These are phyloP conservation scores for Beauveria australis DNA, from an alignment of 2,329 filamentous ascomycete species.

Conservation along the genomic window DNA sequence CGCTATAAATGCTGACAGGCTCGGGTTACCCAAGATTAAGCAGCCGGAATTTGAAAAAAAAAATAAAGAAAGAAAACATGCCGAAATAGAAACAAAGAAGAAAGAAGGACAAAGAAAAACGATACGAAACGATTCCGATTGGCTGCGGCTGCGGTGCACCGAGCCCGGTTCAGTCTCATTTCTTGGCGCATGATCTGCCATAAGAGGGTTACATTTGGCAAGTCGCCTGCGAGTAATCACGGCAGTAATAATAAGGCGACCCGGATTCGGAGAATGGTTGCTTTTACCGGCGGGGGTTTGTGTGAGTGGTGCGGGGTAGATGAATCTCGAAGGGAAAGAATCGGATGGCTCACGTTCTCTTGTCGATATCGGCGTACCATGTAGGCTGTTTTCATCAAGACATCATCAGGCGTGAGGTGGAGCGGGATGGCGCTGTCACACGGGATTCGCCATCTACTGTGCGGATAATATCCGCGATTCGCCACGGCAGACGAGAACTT, in stretches of 20 bases:
- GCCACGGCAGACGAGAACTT: background rate
- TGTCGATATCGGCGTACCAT: background rate
- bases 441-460: background rate
- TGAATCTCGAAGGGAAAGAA: background rate
- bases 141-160: background rate
- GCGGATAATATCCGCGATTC: background rate
- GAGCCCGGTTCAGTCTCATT: background rate
- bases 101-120: too few species aligned
- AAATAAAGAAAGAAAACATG: background rate
- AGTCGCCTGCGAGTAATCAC: background rate
- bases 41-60: too few species aligned
- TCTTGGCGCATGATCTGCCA: background rate
- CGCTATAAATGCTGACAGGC: background rate
- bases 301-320: background rate
- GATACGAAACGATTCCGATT: background rate
- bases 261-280: background rate
- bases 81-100: background rate
- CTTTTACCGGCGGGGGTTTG: background rate
- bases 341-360: background rate
- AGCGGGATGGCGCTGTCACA: background rate
- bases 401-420: too few species aligned
- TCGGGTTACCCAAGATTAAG: too few species aligned
- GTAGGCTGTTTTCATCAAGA: too few species aligned
- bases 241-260: background rate
- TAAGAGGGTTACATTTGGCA: constrained; percentile 6